phyloP scores from a whole-genome alignment of 306 rosid species.

The Quillaja saponaria region DNA sequence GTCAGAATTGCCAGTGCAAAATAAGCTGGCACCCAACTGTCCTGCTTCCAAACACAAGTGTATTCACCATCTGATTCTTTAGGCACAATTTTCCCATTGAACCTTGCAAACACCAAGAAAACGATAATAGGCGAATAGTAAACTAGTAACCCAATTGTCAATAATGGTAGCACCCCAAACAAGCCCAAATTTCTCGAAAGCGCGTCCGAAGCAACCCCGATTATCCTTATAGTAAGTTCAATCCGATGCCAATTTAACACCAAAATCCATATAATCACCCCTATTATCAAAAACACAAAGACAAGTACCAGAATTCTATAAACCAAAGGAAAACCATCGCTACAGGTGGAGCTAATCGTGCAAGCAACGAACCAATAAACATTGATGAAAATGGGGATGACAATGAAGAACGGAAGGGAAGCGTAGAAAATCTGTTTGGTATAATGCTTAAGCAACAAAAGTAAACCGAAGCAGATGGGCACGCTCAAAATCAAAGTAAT shows the following conservation, averaged over 20 bases:
- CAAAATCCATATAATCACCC: conserved; percentile 72
- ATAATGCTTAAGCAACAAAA: conserved; percentile 67
- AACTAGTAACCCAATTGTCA: conserved; percentile 57
- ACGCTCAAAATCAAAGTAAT: conserved; percentile 57
- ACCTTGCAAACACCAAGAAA: conserved; percentile 73
- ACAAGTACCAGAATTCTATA: conserved; percentile 63
- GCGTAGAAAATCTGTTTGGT: conserved; percentile 80
- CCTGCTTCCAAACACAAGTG: conserved; percentile 82
- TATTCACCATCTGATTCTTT: conserved; percentile 43
- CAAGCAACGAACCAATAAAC: conserved; percentile 95
- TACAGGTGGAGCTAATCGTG: conserved; percentile 58
- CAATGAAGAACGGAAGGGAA: conserved; percentile 62
- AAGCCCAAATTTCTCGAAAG: conserved; percentile 64
- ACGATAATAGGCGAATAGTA: conserved; percentile 72
- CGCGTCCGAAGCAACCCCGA: conserved; percentile 76
- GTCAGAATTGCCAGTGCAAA: conserved; percentile 82
- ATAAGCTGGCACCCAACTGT: conserved; percentile 88
- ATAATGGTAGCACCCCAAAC: conserved; percentile 61
- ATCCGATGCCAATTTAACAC: conserved; percentile 81
- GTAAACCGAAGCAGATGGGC: conserved; percentile 64
- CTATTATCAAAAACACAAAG: conserved; percentile 61
- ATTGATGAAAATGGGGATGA: conserved; percentile 68
- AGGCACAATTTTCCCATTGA: conserved; percentile 61
- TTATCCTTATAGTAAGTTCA: conserved; percentile 76
- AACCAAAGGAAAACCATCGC: conserved; percentile 56